phyloP scores from a whole-genome alignment of 176 grass and related monocot genomes.

The Neostapfia colusana region DNA sequence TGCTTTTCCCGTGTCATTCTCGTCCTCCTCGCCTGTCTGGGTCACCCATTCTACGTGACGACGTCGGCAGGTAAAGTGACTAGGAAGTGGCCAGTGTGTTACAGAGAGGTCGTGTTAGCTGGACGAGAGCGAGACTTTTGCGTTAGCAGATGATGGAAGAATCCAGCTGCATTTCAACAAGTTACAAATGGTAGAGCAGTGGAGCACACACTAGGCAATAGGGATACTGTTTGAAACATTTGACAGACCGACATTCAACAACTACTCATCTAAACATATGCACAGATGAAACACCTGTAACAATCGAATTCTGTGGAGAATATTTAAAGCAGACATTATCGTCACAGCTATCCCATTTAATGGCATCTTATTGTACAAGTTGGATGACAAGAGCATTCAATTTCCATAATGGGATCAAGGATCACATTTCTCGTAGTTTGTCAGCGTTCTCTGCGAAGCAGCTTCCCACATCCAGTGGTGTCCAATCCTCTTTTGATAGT shows the following conservation, averaged over 20 bases:
- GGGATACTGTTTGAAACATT: not conserved
- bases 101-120: not conserved
- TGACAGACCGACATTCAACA: not conserved
- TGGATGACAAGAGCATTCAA: not conserved
- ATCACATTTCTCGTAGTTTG: not conserved
- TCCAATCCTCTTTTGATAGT: not conserved
- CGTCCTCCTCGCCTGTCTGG: not conserved
- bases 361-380: not conserved
- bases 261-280: not conserved
- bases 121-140: not conserved
- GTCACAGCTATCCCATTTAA: not conserved
- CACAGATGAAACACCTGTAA: not conserved
- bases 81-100: not conserved
- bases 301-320: not conserved
- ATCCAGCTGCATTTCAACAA: not conserved
- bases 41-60: not conserved
- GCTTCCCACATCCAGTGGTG: not conserved
- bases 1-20: slow-evolving; percentile 1
- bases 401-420: not conserved
- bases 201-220: too few species aligned
- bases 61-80: not conserved
- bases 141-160: not conserved
- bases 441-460: not conserved
- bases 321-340: not conserved
- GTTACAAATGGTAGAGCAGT: not conserved